Evolutionary conservation across 2,329 filamentous ascomycete genomes (phyloP).

Genomic region (Pestalotiopsis sp.): DNA sequence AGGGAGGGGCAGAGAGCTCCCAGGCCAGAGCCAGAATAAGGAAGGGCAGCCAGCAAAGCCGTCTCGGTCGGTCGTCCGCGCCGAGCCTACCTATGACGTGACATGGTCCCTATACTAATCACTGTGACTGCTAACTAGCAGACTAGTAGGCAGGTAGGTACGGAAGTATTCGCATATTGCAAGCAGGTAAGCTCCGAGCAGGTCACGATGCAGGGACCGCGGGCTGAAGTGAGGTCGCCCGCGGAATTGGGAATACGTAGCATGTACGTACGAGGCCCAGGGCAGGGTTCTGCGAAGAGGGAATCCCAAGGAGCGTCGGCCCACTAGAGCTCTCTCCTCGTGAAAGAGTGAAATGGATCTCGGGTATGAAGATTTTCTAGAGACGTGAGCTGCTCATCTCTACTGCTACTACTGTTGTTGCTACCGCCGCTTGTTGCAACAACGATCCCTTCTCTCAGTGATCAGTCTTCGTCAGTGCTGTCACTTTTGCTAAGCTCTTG

Average conservation of each 20-base stretch:
- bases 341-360: not conserved
- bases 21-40: not conserved
- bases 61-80: not conserved
- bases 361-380: not conserved
- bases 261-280: not conserved
- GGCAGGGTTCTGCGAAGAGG: not conserved
- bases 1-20: not conserved
- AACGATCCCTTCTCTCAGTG: not conserved
- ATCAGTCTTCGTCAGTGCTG: not conserved
- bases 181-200: not conserved
- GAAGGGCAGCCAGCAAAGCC: not conserved
- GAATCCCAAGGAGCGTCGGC: not conserved
- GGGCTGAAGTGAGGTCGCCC: not conserved
- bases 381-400: not conserved
- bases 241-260: not conserved
- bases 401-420: not conserved
- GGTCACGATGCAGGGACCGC: constrained; percentile 9
- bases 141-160: too few species aligned
- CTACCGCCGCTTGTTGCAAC: not conserved
- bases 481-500: not conserved
- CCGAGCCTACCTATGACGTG: constrained; percentile 5
- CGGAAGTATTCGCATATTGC: not conserved
- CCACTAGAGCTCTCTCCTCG: not conserved
- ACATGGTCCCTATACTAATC: not conserved
- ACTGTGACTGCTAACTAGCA: not conserved